Percentiles rank a stretch among this genome's conserved stretches.
Conservation (phyloP, 108 stramenopile genomes). For the Nitzschia palea region DNA sequence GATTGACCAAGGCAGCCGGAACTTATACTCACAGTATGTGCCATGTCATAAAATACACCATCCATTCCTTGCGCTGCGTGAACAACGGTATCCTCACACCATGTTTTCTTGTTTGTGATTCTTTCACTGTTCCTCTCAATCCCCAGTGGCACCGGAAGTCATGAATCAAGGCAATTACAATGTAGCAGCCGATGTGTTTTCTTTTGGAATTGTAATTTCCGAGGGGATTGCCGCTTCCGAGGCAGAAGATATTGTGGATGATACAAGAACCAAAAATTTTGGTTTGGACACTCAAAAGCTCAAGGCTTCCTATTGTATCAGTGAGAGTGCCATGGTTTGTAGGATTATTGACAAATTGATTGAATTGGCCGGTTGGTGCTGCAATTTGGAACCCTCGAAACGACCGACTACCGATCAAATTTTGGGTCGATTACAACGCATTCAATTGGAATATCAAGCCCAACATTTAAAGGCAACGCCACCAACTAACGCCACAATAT, state of each 20-base stretch:
- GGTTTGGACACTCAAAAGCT: slow-evolving; percentile 10
- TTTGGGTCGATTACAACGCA: slow-evolving; percentile 2
- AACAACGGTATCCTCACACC: neutral
- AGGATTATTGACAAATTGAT: neutral
- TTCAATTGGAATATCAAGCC: slow-evolving; percentile 19
- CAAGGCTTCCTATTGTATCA: neutral
- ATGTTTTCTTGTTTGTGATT: neutral
- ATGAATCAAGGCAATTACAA: slow-evolving; percentile 2
- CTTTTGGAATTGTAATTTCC: slow-evolving; percentile 18
- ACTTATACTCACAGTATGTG: slow-evolving; percentile 21
- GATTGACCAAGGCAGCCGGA: slow-evolving; percentile 9
- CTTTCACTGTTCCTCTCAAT: neutral
- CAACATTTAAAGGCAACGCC: slow-evolving; percentile 1
- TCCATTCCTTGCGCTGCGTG: no score
- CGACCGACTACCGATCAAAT: slow-evolving; percentile 11
- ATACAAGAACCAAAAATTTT: slow-evolving; percentile 2
- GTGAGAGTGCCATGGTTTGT: neutral
- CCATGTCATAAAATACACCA: neutral
- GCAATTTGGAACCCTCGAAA: slow-evolving; percentile 4
- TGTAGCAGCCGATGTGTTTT: slow-evolving; percentile 16
- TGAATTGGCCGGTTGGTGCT: slow-evolving; percentile 8
- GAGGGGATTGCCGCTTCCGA: slow-evolving; percentile 5
- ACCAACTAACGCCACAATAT: no score
- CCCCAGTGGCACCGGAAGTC: slow-evolving; percentile 20
- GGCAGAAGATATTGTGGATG: slow-evolving; percentile 20